These are phyloP conservation scores for Erythrophleum ivorense DNA, from an alignment of 331 rosid species.

Conservation along the genomic window DNA sequence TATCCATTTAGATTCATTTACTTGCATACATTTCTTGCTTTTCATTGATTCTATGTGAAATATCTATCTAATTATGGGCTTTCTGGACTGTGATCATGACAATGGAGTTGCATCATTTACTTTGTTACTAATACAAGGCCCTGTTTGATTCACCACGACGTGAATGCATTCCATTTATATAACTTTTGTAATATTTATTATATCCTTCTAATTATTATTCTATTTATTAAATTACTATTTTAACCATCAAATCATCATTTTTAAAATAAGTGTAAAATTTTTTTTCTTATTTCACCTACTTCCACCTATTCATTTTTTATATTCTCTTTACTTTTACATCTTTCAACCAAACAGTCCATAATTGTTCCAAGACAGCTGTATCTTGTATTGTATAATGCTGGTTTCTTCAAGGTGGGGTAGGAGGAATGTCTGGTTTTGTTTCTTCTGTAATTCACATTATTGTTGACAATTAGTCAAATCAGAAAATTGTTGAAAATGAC, in stretches of 20 bases:
- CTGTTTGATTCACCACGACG: no score
- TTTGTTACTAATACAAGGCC: not conserved
- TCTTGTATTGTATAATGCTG: not conserved
- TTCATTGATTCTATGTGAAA: not conserved
- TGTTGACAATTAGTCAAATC: not conserved
- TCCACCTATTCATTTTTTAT: no score
- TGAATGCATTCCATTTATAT: no score
- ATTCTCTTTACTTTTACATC: no score
- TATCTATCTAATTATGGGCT: not conserved
- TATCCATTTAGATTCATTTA: not conserved
- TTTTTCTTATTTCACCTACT: no score
- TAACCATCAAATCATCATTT: no score
- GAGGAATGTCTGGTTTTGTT: not conserved
- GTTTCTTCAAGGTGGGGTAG: not conserved
- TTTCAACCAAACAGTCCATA: not conserved
- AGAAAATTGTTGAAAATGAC: not conserved
- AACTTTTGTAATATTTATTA: no score
- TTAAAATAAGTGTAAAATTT: no score
- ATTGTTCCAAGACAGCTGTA: not conserved
- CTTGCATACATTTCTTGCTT: not conserved
- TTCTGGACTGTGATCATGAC: not conserved
- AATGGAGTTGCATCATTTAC: not conserved
- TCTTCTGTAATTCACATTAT: not conserved
- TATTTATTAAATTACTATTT: no score
- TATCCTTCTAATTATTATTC: no score